phyloP scores from a whole-genome alignment of 768 basidiomycete genomes.

The Panaeolus papilionaceus region DNA sequence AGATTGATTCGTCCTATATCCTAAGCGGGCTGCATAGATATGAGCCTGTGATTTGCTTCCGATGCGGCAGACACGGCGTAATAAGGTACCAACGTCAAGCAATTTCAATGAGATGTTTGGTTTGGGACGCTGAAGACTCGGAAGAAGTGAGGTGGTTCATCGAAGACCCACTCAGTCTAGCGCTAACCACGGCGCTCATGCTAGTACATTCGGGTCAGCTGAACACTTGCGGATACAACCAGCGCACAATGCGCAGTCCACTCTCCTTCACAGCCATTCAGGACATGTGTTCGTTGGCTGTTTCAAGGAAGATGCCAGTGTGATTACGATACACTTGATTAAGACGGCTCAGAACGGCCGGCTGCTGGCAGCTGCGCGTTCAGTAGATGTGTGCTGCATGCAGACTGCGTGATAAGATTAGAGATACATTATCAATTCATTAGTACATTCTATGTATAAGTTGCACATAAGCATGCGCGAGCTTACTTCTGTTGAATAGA shows the following conservation, averaged over 20 bases:
- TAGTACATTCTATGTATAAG: not conserved
- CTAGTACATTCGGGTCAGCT: not conserved
- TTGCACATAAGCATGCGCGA: not conserved
- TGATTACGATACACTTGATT: constrained; percentile 5
- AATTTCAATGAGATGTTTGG: not conserved
- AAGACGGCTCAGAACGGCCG: not conserved
- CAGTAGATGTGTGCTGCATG: not conserved
- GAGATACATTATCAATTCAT: not conserved
- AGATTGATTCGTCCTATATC: not conserved
- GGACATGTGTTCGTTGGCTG: not conserved
- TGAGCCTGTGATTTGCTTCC: constrained; percentile 9
- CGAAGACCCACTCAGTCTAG: not conserved
- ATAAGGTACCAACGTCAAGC: not conserved
- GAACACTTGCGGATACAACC: not conserved
- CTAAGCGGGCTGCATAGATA: not conserved
- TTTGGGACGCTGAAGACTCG: not conserved
- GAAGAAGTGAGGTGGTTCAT: not conserved
- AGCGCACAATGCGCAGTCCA: constrained; percentile 2
- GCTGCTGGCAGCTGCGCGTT: not conserved
- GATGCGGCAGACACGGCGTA: not conserved
- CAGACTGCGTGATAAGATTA: constrained; percentile 5
- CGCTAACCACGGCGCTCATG: constrained; percentile 8
- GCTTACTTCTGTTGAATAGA: not conserved
- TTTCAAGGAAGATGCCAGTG: constrained; percentile 9
- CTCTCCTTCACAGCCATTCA: not conserved